Evolutionary conservation across 495 filamentous ascomycete genomes (phyloP).

Genomic region (Penicillium nucicola): DNA sequence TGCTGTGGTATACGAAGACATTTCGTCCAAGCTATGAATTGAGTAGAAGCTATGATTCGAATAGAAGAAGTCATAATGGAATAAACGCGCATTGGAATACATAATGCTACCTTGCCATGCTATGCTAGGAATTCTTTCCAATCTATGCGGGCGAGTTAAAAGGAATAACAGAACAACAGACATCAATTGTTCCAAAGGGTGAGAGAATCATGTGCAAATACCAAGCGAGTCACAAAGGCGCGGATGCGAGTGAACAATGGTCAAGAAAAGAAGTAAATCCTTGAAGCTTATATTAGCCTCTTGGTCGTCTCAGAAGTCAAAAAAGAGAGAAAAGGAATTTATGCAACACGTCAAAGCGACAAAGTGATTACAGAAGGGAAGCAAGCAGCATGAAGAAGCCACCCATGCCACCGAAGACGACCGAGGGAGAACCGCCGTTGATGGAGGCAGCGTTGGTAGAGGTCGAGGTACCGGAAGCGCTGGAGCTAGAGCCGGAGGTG

Average conservation of each 20-base stretch:
- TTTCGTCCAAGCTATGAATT: neutral
- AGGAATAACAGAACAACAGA: neutral
- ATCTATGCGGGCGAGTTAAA: neutral
- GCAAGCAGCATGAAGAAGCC: slow-evolving; percentile 29
- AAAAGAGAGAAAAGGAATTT: neutral
- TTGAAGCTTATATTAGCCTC: neutral
- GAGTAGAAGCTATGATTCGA: neutral
- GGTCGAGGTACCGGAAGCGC: slow-evolving; percentile 35
- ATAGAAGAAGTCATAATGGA: neutral
- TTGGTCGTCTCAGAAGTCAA: neutral
- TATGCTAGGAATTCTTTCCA: neutral
- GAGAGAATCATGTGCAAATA: slow-evolving; percentile 17
- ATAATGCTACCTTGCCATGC: neutral
- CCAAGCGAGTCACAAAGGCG: slow-evolving; percentile 7
- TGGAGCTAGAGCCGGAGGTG: slow-evolving; percentile 34
- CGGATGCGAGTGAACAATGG: neutral
- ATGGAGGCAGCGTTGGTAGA: slow-evolving; percentile 14
- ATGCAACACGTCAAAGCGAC: neutral
- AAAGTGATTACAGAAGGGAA: slow-evolving; percentile 16
- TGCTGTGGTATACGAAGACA: neutral
- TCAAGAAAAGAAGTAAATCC: neutral
- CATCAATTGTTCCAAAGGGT: slow-evolving; percentile 6
- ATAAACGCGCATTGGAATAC: neutral
- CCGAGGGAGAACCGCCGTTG: slow-evolving; percentile 18
- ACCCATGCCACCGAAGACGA: slow-evolving; percentile 21